Evolutionary conservation across 225 moss, liverwort and hornwort species (phyloP), one percentile per base, ranked within the genome.

Genomic region (Pseudisothecium myosuroides): DNA sequence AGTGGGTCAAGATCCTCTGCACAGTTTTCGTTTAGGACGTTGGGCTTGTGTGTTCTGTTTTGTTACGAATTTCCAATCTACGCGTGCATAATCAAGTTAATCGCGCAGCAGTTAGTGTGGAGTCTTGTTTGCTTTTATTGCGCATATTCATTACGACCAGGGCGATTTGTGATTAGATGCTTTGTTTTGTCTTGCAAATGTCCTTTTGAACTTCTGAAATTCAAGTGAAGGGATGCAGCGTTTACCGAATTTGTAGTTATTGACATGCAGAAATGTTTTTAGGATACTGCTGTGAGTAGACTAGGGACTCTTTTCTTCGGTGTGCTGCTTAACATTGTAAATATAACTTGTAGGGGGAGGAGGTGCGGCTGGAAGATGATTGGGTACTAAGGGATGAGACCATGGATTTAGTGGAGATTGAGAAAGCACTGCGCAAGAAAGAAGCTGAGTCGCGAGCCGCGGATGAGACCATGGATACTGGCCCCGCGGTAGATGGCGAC

Each of bases 331-430:
- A 85, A 58, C 76, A 71, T 82, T 89, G 72, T 89, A 41, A 89
- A 62, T 71, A 37, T 72, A 50, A 36, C n/a, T 78, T 83, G 59
- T 88, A 98, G 96, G 99, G 96, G n/a, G 96, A 95, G 91, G 97
- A 99, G 91, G 95, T 97, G 86, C 94, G 99, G 63, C 83, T 99
- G 89, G 97, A 99, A 92, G 99, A 96, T 92, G 99, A 97, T 92
- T 97, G 99, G 99, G 95, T 97, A 55, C 95, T 97, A 31, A 94
- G 94, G 95, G 96, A 96, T 90, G 95, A 96, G 52, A 87, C 92
- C 74, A 95, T 96, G 94, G 95, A 93, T 85, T 93, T 94, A 32
- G 99, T 94, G 86, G 96, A 97, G 90, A 86, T 97, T 84, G 99
- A 99, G 61, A 94, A 95, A 83, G 56, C 80, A 39, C 39, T 58